Conservation (phyloP, 345 rosid genomes). For the Eucalyptus sp. region DNA sequence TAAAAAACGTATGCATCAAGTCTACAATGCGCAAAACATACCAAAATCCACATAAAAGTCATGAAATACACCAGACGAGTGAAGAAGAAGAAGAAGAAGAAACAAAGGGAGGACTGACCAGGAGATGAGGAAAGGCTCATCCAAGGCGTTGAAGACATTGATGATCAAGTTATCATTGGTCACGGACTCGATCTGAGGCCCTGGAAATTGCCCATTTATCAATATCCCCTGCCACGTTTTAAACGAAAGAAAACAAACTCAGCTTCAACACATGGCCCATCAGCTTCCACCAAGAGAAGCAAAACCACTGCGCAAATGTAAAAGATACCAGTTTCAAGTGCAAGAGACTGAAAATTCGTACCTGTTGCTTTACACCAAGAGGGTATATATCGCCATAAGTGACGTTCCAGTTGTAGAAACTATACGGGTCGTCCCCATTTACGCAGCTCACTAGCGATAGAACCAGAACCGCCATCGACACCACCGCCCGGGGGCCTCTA, state of each 20-base stretch:
- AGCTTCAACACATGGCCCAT: neutral
- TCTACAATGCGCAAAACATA: neutral
- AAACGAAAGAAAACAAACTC: neutral
- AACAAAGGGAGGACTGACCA: slow-evolving; percentile 35
- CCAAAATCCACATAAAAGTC: neutral
- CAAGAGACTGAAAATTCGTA: neutral
- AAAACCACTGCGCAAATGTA: neutral
- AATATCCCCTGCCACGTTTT: slow-evolving; percentile 56
- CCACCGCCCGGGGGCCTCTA: neutral
- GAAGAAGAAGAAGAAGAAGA: neutral
- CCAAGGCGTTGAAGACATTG: slow-evolving; percentile 78
- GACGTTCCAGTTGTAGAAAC: slow-evolving; percentile 54
- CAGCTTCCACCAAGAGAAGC: neutral
- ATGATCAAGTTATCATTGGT: slow-evolving; percentile 85
- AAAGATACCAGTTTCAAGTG: neutral
- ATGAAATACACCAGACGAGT: neutral
- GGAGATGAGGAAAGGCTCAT: slow-evolving; percentile 80
- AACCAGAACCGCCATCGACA: neutral
- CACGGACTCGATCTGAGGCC: slow-evolving; percentile 73
- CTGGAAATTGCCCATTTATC: slow-evolving; percentile 90
- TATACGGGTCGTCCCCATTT: slow-evolving; percentile 54
- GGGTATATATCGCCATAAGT: slow-evolving; percentile 62
- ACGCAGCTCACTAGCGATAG: slow-evolving; percentile 2
- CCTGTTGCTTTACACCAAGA: slow-evolving; percentile 61
- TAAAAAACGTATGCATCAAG: neutral